A percentile compares a stretch with the other conserved stretches of the same genome.
Conservation (phyloP, 257 asterid genomes). For the Ehretia macrophylla region DNA sequence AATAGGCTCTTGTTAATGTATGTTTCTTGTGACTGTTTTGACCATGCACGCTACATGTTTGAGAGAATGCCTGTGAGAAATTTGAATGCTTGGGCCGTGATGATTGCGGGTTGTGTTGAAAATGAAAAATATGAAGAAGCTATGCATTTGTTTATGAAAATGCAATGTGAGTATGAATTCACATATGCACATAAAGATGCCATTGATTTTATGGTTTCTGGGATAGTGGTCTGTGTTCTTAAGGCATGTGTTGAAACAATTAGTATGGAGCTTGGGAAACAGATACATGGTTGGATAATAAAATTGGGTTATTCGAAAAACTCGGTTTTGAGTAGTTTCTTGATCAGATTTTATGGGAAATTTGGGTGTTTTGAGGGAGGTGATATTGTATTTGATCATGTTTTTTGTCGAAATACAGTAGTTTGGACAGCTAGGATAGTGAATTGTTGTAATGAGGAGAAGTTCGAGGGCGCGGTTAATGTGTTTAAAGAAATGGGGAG, state of each 20-base stretch:
- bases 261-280: constrained; percentile 58
- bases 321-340: constrained; percentile 44
- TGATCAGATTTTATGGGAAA: constrained; percentile 69
- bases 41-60: constrained; percentile 53
- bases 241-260: constrained; percentile 42
- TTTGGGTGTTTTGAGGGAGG: constrained; percentile 40
- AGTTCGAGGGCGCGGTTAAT: constrained; percentile 32
- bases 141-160: constrained; percentile 34
- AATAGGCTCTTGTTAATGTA: constrained; percentile 56
- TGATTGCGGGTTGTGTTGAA: constrained; percentile 58
- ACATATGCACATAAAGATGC: constrained; percentile 19
- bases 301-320: constrained; percentile 47
- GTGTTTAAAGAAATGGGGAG: constrained; percentile 66
- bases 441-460: constrained; percentile 36
- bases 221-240: constrained; percentile 55
- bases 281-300: constrained; percentile 64
- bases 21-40: constrained; percentile 30
- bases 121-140: constrained; percentile 19
- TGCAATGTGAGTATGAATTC: constrained; percentile 31
- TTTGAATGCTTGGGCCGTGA: constrained; percentile 57
- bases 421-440: constrained; percentile 67
- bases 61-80: constrained; percentile 50
- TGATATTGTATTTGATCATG: constrained; percentile 39
- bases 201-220: constrained; percentile 35
- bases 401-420: constrained; percentile 30